A percentile compares a stretch with the other conserved stretches of the same genome.
Conservation (phyloP, 2,329 filamentous ascomycete genomes). For the Fusarium succisae region DNA sequence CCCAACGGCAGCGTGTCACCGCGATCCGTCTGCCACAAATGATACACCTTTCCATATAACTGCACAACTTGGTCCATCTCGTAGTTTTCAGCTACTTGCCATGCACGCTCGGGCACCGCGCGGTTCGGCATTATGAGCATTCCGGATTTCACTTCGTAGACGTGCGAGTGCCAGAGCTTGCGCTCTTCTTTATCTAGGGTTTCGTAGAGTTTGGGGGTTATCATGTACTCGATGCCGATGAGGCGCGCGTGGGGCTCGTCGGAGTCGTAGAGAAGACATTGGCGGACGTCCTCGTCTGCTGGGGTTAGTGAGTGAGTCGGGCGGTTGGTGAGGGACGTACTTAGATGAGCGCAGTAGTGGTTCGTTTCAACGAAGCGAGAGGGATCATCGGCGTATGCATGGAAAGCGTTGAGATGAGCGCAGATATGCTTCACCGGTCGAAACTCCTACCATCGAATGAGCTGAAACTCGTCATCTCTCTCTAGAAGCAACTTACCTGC, state of each 20-base stretch:
- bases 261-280: constrained; percentile 87
- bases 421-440: constrained; percentile 78
- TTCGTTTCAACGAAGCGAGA: constrained; percentile 78
- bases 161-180: constrained; percentile 80
- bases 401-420: constrained; percentile 87
- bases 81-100: constrained; percentile 79
- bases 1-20: constrained; percentile 68
- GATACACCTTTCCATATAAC: constrained; percentile 85
- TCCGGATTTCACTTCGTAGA: constrained; percentile 79
- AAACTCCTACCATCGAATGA: constrained; percentile 62
- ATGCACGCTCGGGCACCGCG: constrained; percentile 66
- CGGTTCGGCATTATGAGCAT: constrained; percentile 82
- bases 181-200: constrained; percentile 74
- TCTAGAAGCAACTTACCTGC: constrained; percentile 54
- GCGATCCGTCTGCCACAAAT: constrained; percentile 85
- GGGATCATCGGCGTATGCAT: constrained; percentile 80
- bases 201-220: constrained; percentile 74
- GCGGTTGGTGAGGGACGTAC: not conserved
- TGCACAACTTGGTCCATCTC: constrained; percentile 82
- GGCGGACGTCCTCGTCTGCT: constrained; percentile 70
- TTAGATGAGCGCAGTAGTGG: constrained; percentile 85
- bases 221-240: constrained; percentile 90
- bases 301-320: constrained; percentile 50
- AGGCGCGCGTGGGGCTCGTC: constrained; percentile 73
- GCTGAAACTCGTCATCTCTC: not conserved